Percentiles rank a stretch among this genome's conserved stretches.
Conservation (phyloP, 73 alveolate species). For the Strombidium stylifer region DNA sequence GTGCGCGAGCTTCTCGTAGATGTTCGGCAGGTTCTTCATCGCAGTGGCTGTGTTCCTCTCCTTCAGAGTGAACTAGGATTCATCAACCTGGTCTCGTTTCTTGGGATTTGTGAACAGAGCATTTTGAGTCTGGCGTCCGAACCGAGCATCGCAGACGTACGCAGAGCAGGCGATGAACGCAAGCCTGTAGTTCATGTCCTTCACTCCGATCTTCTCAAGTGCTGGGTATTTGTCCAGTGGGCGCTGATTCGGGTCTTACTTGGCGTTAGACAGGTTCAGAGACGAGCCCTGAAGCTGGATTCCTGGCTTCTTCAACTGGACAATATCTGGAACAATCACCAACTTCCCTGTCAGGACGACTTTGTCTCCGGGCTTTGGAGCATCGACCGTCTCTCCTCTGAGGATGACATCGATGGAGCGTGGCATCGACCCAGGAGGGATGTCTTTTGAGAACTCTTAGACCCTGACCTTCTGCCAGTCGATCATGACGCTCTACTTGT, state of each 20-base stretch:
- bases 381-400: conserved; percentile 90
- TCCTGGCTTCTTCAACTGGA: conserved; percentile 93
- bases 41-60: conserved; percentile 75
- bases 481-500: conserved; percentile 82
- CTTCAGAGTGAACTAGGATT: conserved; percentile 72
- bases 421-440: conserved; percentile 99
- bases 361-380: conserved; percentile 97
- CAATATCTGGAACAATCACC: conserved; percentile 98
- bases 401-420: conserved; percentile 96
- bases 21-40: conserved; percentile 79
- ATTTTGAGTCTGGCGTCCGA: conserved; percentile 57
- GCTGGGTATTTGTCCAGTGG: conserved; percentile 94
- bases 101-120: too few species aligned
- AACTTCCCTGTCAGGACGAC: conserved; percentile 84
- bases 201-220: conserved; percentile 93
- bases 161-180: conserved; percentile 94
- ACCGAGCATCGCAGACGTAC: conserved; percentile 60
- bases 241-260: conserved; percentile 71
- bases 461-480: conserved; percentile 99
- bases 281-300: conserved; percentile 72
- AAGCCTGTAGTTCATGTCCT: conserved; percentile 95
- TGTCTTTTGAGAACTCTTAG: conserved; percentile 91
- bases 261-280: conserved; percentile 63
- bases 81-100: too few species aligned
- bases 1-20: conserved; percentile 86